A percentile compares a stretch with the other conserved stretches of the same genome.
Conservation (phyloP, 495 filamentous ascomycete genomes). For the Hypoxylon rickii region DNA sequence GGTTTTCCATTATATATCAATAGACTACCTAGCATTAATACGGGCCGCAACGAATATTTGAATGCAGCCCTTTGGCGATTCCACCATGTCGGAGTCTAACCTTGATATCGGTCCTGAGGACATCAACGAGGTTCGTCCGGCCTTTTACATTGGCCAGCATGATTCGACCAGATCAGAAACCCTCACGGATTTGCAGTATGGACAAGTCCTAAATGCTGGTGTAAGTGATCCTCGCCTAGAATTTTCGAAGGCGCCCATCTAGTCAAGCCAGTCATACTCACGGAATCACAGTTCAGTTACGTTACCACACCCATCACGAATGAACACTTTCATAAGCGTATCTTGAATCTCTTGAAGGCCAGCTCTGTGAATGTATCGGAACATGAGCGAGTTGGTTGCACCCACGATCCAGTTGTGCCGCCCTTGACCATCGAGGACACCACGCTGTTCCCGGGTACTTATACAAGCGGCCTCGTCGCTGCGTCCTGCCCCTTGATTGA, state of each 20-base stretch:
- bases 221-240: conserved; percentile 49
- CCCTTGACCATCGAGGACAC: conserved; percentile 76
- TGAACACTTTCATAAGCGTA: conserved; percentile 74
- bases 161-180: conserved; percentile 65
- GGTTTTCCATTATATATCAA: too few species aligned
- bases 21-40: conserved; percentile 5
- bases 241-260: too few species aligned
- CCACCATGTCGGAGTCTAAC: conserved; percentile 52
- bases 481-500: conserved; percentile 89
- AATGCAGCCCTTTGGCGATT: too few species aligned
- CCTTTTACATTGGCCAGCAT: conserved; percentile 85
- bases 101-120: conserved; percentile 58
- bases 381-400: conserved; percentile 24
- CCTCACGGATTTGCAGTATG: conserved; percentile 66
- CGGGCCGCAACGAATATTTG: too few species aligned
- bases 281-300: conserved; percentile 78
- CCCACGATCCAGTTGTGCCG: conserved; percentile 60
- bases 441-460: conserved; percentile 69
- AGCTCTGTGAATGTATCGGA: conserved; percentile 49
- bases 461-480: conserved; percentile 71
- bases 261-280: conserved; percentile 14
- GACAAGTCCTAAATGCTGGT: conserved; percentile 66
- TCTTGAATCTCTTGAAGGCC: conserved; percentile 66
- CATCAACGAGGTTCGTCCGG: conserved; percentile 52
- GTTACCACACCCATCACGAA: conserved; percentile 90